Evolutionary conservation across 495 filamentous ascomycete genomes (phyloP).

Genomic region (Staphylotrichum tortipilum): DNA sequence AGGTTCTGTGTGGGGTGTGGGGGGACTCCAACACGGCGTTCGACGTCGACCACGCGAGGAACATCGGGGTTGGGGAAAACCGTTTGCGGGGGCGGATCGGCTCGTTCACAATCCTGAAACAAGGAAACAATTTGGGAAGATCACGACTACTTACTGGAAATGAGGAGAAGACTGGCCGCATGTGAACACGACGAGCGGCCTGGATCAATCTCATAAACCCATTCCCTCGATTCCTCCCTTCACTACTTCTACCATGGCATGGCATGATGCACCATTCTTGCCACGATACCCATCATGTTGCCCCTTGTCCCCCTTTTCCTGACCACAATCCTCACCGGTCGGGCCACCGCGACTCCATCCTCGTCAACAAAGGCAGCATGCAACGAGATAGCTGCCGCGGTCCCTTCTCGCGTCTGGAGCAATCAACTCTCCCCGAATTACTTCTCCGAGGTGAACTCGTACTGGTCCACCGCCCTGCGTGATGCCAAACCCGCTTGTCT

Average conservation of each 20-base stretch:
- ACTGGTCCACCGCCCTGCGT: neutral
- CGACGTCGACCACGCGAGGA: neutral
- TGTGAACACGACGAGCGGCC: too few relatives aligned
- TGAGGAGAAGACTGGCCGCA: too few relatives aligned
- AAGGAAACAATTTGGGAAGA: too few relatives aligned
- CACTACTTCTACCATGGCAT: too few relatives aligned
- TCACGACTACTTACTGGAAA: too few relatives aligned
- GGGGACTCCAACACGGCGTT: neutral
- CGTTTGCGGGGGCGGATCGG: too few relatives aligned
- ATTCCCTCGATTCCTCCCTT: too few relatives aligned
- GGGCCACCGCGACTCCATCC: neutral
- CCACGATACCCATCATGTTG: too few relatives aligned
- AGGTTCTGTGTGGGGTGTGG: neutral
- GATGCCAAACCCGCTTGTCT: neutral
- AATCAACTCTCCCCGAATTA: neutral
- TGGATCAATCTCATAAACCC: too few relatives aligned
- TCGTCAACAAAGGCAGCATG: neutral
- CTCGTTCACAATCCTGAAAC: too few relatives aligned
- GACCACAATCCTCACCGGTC: neutral
- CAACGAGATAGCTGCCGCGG: neutral
- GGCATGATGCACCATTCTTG: too few relatives aligned
- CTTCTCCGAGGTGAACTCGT: neutral
- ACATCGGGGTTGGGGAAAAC: too few relatives aligned
- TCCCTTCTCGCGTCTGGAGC: neutral
- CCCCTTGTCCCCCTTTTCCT: neutral